A percentile compares a stretch with the other conserved stretches of the same genome.
Evolutionary conservation across 1,139 yeast genomes (phyloP).

Genomic region (Sugiyamaella castrensis): DNA sequence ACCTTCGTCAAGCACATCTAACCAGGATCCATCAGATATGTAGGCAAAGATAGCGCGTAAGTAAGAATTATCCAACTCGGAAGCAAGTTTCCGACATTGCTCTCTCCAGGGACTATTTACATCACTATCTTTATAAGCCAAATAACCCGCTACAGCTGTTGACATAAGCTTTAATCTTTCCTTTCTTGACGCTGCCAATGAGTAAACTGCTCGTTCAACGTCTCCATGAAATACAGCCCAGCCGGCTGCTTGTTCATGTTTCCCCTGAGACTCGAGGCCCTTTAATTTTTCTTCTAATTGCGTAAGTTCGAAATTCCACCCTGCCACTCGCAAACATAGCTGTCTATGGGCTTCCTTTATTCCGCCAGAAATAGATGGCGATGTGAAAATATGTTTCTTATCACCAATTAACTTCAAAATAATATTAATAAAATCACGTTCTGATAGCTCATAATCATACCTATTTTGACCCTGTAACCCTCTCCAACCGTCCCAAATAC

Average conservation of each 20-base stretch:
- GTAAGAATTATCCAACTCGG: slow-evolving; percentile 86
- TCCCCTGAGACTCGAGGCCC: slow-evolving; percentile 55
- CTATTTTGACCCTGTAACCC: slow-evolving; percentile 53
- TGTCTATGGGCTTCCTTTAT: slow-evolving; percentile 52
- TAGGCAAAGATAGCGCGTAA: slow-evolving; percentile 89
- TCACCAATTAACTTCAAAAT: slow-evolving; percentile 24
- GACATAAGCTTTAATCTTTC: slow-evolving; percentile 75
- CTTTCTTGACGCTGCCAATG: slow-evolving; percentile 55
- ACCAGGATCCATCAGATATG: slow-evolving; percentile 93
- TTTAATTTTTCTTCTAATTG: slow-evolving; percentile 72
- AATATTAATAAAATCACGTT: slow-evolving; percentile 27
- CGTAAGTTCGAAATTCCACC: slow-evolving; percentile 81
- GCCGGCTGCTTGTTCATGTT: slow-evolving; percentile 89
- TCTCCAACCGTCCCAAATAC: slow-evolving; percentile 81
- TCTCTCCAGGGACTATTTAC: slow-evolving; percentile 90
- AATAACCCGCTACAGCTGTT: slow-evolving; percentile 90
- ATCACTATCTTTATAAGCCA: slow-evolving; percentile 62
- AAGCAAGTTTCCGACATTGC: slow-evolving; percentile 82
- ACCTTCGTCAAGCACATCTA: slow-evolving; percentile 89
- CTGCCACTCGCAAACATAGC: slow-evolving; percentile 78
- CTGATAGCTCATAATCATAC: slow-evolving; percentile 22
- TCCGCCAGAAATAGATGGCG: slow-evolving; percentile 27
- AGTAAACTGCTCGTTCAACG: slow-evolving; percentile 73
- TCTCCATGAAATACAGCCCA: slow-evolving; percentile 97
- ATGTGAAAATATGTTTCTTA: slow-evolving; percentile 38